Evolutionary conservation across 2,329 filamentous ascomycete genomes (phyloP).

Genomic region (Colletotrichum tropicicola): DNA sequence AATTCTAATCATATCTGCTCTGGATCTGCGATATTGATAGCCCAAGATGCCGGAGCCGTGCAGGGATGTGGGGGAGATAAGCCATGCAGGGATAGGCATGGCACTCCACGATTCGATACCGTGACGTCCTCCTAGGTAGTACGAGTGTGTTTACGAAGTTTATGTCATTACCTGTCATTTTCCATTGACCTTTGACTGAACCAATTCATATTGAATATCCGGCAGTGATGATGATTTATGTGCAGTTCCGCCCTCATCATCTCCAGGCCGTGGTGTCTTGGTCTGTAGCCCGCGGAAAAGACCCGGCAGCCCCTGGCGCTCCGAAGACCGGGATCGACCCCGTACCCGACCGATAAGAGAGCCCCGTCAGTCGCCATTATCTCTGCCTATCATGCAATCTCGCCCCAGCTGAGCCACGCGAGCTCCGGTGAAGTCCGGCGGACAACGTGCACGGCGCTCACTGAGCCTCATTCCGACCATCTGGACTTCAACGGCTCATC

Average conservation of each 20-base stretch:
- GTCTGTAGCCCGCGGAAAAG: not conserved
- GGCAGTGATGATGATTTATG: too few relatives aligned
- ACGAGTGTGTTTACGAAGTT: too few relatives aligned
- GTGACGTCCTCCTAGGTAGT: not conserved
- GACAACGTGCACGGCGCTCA: not conserved
- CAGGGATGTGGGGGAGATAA: slow-evolving; percentile 27
- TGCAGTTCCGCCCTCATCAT: too few relatives aligned
- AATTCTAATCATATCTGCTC: not conserved
- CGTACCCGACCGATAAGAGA: slow-evolving; percentile 19
- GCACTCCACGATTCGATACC: not conserved
- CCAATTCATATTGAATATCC: too few relatives aligned
- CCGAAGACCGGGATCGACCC: slow-evolving; percentile 9
- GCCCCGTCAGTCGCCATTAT: slow-evolving; percentile 18
- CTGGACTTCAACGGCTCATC: not conserved
- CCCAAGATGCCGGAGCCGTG: slow-evolving; percentile 4
- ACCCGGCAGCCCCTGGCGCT: not conserved
- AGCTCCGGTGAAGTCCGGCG: slow-evolving; percentile 13
- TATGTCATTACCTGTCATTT: too few relatives aligned
- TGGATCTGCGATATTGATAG: slow-evolving; percentile 1
- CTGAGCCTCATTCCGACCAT: not conserved
- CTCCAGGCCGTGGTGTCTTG: too few relatives aligned
- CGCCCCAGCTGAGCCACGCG: not conserved
- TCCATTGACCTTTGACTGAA: too few relatives aligned
- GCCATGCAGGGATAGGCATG: slow-evolving; percentile 19
- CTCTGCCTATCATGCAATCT: slow-evolving; percentile 4